Base-by-base conservation (phyloP, 2,329 filamentous ascomycete genomes). In the Dichotomopilus funicola region DNA sequence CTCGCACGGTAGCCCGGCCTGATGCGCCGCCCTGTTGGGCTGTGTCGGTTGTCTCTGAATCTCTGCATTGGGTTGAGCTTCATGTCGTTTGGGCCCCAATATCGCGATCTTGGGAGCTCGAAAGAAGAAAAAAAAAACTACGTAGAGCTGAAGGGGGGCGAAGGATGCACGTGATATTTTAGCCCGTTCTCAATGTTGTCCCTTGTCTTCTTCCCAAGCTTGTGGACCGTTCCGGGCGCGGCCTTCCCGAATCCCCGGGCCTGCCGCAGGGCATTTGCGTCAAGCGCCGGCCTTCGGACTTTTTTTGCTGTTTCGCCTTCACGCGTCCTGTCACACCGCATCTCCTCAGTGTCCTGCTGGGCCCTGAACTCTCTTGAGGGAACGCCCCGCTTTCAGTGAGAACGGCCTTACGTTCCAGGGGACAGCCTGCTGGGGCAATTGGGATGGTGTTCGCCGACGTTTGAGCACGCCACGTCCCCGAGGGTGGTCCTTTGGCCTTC, bases 351-450 rank as follows among this genome's bases (percentile, higher is more conserved):
- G 12, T 12, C 31, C 46, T 36, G 35, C 5, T 5, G 31, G 40
- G 3, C 47, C 34, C 37, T 42, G 11, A 33, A 31, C 27, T 31
- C 38, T 41, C 19, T 27, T 27, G 19, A 27, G 19, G 33, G 11
- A n/a, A 12, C 38, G 50, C 41, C 53, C 46, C 53, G 53, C 53
- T 53, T 53, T 37, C 31, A 45, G 33, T 46, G 34, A 9, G 38
- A 10, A 38, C 35, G 9, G 33, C 9, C n/a, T 33, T 38, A 2
- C 6, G 13, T 41, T 27, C 36, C 53, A 47, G 53, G 56, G 53
- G 46, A n/a, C 46, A 11, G 56, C 45, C 56, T 53, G 53, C 53
- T 58, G 53, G 55, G 56, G 46, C 51, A 55, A 55, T 58, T 58
- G 48, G 36, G 45, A 34, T 41, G 43, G 27, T 47, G 36, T 12